These are phyloP conservation scores for Magnolia changhungtana DNA, from an alignment of 164 flowering plant species.

Conservation along the genomic window DNA sequence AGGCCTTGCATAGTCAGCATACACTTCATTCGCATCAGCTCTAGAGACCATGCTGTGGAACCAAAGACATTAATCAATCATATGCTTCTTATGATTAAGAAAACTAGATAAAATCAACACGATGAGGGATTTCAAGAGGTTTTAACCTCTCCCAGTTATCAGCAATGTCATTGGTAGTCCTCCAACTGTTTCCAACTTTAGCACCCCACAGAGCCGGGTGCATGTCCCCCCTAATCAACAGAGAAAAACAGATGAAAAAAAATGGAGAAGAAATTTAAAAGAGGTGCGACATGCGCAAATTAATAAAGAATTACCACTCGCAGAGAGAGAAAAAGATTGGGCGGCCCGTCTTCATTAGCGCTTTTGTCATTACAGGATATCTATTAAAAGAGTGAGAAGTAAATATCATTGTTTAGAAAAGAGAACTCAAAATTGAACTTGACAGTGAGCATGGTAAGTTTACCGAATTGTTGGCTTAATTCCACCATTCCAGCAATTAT, in stretches of 20 bases:
- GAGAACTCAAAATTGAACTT: neutral
- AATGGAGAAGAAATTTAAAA: neutral
- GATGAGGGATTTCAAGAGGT: neutral
- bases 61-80: neutral
- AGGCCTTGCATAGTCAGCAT: conserved; percentile 75
- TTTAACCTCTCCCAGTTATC: conserved; percentile 58
- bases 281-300: neutral
- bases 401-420: neutral
- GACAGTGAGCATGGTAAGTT: neutral
- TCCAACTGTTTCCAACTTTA: conserved; percentile 67
- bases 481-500: conserved; percentile 41
- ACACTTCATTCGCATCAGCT: conserved; percentile 62
- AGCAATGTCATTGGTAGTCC: conserved; percentile 70
- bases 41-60: conserved; percentile 45
- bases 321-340: conserved; percentile 69
- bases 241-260: neutral
- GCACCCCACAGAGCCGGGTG: conserved; percentile 78
- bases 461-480: conserved; percentile 35
- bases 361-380: conserved; percentile 60
- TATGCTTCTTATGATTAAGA: neutral
- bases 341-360: conserved; percentile 57
- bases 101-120: neutral
- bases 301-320: conserved; percentile 47
- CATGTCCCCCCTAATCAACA: conserved; percentile 53
- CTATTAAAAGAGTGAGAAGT: conserved; percentile 18